phyloP scores from a whole-genome alignment of 2,329 filamentous ascomycete genomes.

The Talaromyces marneffei region DNA sequence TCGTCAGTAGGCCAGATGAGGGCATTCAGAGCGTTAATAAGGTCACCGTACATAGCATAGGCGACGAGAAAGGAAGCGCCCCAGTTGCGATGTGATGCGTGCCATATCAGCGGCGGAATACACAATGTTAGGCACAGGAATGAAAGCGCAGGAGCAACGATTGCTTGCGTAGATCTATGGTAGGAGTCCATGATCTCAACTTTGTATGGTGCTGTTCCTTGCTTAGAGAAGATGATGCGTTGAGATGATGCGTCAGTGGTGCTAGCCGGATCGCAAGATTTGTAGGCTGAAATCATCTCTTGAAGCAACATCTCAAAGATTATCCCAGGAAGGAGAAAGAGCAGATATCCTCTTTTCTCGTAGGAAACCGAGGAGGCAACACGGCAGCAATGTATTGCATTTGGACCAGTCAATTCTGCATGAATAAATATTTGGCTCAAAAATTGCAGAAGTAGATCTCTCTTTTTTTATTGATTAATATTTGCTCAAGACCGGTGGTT shows the following conservation, averaged over 20 bases:
- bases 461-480: neutral
- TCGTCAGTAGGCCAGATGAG: conserved; percentile 60
- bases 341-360: neutral
- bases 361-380: neutral
- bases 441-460: neutral
- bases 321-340: neutral
- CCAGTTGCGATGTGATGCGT: conserved; percentile 56
- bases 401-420: conserved; percentile 7
- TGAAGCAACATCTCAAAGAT: neutral
- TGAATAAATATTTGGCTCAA: neutral
- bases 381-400: neutral
- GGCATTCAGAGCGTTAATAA: conserved; percentile 56
- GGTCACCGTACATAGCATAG: conserved; percentile 53
- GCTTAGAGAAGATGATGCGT: neutral
- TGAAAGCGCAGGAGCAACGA: conserved; percentile 46
- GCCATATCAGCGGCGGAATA: conserved; percentile 55
- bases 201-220: neutral
- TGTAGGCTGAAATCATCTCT: neutral
- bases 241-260: neutral
- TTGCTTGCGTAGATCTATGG: conserved; percentile 21
- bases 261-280: neutral
- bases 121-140: conserved; percentile 48
- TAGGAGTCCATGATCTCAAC: conserved; percentile 2
- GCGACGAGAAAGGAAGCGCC: conserved; percentile 52
- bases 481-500: neutral